Evolutionary conservation across 2,329 filamentous ascomycete genomes (phyloP).

Genomic region (Penicillium sp.): DNA sequence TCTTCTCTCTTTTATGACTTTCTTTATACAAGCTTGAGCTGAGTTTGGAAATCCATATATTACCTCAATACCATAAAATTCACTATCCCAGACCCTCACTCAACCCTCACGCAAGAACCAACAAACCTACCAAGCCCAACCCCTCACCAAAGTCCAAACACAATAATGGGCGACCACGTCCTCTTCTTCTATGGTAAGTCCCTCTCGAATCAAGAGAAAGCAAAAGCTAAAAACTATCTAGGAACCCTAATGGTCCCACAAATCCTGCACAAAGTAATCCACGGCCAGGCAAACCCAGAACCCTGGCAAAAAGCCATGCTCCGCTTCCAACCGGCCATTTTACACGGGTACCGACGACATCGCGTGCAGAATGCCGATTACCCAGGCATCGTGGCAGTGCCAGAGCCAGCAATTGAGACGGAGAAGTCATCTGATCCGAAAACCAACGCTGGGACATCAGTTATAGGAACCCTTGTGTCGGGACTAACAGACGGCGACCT

Average conservation of each 20-base stretch:
- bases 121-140: not conserved
- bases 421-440: not conserved
- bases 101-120: not conserved
- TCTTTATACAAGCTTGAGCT: not conserved
- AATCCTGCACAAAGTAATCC: slow-evolving; percentile 82
- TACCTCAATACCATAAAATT: not conserved
- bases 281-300: slow-evolving; percentile 55
- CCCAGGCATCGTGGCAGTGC: slow-evolving; percentile 64
- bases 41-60: no score
- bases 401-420: not conserved
- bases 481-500: slow-evolving; percentile 78
- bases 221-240: slow-evolving; percentile 21
- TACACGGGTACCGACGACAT: slow-evolving; percentile 68
- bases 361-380: slow-evolving; percentile 72
- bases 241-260: slow-evolving; percentile 75
- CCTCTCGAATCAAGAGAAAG: not conserved
- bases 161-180: slow-evolving; percentile 51
- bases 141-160: slow-evolving; percentile 1
- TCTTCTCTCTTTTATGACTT: not conserved
- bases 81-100: not conserved
- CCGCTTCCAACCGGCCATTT: slow-evolving; percentile 70
- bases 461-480: slow-evolving; percentile 72
- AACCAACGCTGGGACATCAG: slow-evolving; percentile 42
- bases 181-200: slow-evolving; percentile 63
- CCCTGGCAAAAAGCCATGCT: slow-evolving; percentile 55